A percentile compares a stretch with the other conserved stretches of the same genome.
These are phyloP conservation scores for Plantago ovata DNA, from an alignment of 257 asterid species.

Conservation along the genomic window DNA sequence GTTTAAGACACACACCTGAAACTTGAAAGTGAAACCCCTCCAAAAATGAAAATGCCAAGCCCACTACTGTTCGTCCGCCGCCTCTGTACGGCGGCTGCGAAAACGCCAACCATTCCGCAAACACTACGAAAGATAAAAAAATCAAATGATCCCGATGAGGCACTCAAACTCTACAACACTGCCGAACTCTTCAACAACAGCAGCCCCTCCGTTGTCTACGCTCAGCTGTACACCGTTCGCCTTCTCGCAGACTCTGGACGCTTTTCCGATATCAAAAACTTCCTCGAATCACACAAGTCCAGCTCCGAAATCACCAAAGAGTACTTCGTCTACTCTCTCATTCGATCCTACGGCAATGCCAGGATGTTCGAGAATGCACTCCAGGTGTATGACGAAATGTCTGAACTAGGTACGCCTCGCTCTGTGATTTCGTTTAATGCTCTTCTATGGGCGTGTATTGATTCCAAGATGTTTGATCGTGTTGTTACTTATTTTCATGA, in stretches of 20 bases:
- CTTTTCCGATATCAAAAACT: conserved; percentile 51
- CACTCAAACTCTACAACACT: conserved; percentile 62
- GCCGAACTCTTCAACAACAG: conserved; percentile 43
- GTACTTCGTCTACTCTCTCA: conserved; percentile 59
- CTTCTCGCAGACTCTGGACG: conserved; percentile 71
- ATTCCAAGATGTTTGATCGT: conserved; percentile 40
- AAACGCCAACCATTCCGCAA: conserved; percentile 54
- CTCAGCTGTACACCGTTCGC: conserved; percentile 66
- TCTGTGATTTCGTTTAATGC: conserved; percentile 66
- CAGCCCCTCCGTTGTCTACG: conserved; percentile 49
- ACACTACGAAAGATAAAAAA: conserved; percentile 40
- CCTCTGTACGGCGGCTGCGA: conserved; percentile 24
- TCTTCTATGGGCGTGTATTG: conserved; percentile 47
- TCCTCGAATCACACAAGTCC: conserved; percentile 75
- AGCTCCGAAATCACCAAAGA: conserved; percentile 56
- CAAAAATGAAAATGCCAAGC: conserved; percentile 44
- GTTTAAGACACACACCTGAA: no score
- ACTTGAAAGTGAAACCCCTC: no score
- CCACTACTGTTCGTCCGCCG: conserved; percentile 43
- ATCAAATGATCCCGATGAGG: conserved; percentile 59
- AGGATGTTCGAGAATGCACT: conserved; percentile 75
- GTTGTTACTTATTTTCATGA: conserved; percentile 51
- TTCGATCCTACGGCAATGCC: conserved; percentile 68
- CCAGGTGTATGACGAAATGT: conserved; percentile 54
- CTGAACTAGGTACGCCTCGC: conserved; percentile 65